Evolutionary conservation across 257 asterid species (phyloP).

Genomic region (Fraxinus americana): DNA sequence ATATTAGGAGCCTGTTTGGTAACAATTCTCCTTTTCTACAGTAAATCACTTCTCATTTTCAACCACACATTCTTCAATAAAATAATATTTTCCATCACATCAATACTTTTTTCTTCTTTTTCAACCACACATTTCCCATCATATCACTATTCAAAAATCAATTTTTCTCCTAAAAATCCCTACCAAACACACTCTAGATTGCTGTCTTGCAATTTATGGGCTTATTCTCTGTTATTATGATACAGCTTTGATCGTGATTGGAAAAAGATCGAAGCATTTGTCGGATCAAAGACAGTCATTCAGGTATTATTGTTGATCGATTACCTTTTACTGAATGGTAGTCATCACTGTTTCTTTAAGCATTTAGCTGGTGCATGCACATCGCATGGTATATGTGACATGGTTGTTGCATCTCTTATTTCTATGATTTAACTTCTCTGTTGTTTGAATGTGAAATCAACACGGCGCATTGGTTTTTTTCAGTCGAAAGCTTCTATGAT

Average conservation of each 20-base stretch:
- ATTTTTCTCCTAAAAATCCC: too few species aligned
- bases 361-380: constrained; percentile 5
- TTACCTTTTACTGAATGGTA: neutral
- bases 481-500: neutral
- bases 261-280: constrained; percentile 95
- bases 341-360: constrained; percentile 8
- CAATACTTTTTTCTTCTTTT: too few species aligned
- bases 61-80: too few species aligned
- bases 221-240: constrained; percentile 3
- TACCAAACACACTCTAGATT: too few species aligned
- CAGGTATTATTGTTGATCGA: constrained; percentile 49
- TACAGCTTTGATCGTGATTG: constrained; percentile 92
- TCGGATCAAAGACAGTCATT: constrained; percentile 88
- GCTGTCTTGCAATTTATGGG: neutral
- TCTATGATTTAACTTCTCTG: constrained; percentile 3
- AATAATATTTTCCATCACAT: too few species aligned
- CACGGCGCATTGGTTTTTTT: constrained; percentile 5
- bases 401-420: neutral
- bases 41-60: too few species aligned
- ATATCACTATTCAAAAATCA: too few species aligned
- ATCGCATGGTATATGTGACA: neutral
- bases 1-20: too few species aligned
- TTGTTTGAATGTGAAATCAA: neutral
- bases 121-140: too few species aligned
- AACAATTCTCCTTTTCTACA: too few species aligned